Percentiles rank a stretch among this genome's conserved stretches.
Conservation (phyloP, 2,329 filamentous ascomycete genomes). For the Lecanicillium sp. region DNA sequence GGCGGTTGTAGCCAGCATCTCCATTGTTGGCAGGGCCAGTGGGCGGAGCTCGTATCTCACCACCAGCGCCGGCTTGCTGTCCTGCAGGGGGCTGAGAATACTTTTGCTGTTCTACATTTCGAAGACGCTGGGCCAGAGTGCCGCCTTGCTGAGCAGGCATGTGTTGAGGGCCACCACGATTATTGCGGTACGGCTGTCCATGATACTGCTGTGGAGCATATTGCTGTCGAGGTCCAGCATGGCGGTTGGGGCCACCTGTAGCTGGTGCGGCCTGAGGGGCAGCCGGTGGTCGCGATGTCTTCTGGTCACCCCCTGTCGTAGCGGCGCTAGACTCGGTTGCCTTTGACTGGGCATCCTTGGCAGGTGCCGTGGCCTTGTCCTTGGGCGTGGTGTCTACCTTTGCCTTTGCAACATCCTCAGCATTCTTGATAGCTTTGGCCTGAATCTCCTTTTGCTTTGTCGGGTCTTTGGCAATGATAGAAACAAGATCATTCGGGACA, state of each 20-base stretch:
- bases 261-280: constrained; percentile 23
- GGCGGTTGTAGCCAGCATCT: constrained; percentile 44
- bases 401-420: constrained; percentile 49
- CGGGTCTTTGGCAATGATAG: constrained; percentile 95
- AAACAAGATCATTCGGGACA: constrained; percentile 83
- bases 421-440: constrained; percentile 73
- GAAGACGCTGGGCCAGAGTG: constrained; percentile 40
- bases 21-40: constrained; percentile 59
- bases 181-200: constrained; percentile 38
- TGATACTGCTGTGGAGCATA: constrained; percentile 39
- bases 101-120: constrained; percentile 44
- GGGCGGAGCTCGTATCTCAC: constrained; percentile 63
- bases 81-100: constrained; percentile 32
- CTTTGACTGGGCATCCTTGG: constrained; percentile 38
- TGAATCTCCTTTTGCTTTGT: constrained; percentile 89
- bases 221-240: constrained; percentile 38
- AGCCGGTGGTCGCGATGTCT: constrained; percentile 24
- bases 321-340: constrained; percentile 15
- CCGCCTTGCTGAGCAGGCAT: constrained; percentile 34
- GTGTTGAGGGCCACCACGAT: constrained; percentile 35
- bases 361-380: constrained; percentile 26
- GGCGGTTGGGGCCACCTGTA: constrained; percentile 28
- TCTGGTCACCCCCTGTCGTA: constrained; percentile 15
- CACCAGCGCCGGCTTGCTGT: constrained; percentile 44
- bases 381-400: constrained; percentile 20